Evolutionary conservation across 352 stramenopile genomes (phyloP).

Genomic region (Phytophthora sojae): DNA sequence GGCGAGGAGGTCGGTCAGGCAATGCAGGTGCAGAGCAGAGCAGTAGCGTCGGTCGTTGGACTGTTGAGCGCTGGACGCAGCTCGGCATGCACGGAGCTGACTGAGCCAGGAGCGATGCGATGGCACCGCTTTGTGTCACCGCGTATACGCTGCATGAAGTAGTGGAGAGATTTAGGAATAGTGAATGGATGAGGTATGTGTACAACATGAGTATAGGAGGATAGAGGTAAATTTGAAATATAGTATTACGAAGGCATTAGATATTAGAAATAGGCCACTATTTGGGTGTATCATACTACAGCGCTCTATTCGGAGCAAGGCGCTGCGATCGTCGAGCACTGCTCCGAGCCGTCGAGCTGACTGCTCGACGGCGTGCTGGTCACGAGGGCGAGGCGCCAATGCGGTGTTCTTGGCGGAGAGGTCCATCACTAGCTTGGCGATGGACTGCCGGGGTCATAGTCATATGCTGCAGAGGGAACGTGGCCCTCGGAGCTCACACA

Average conservation of each 20-base stretch:
- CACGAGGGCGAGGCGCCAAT: background rate
- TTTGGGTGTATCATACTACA: background rate
- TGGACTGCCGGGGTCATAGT: background rate
- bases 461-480: no score
- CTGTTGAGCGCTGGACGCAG: conserved; percentile 11
- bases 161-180: background rate
- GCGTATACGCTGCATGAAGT: background rate
- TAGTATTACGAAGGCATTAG: background rate
- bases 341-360: background rate
- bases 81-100: conserved; percentile 10
- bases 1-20: background rate
- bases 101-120: background rate
- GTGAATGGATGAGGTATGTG: background rate
- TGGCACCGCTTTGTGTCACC: background rate
- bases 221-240: background rate
- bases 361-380: background rate
- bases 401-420: background rate
- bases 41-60: conserved; percentile 4
- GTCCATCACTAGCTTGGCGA: background rate
- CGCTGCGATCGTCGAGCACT: background rate
- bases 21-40: background rate
- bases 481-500: no score
- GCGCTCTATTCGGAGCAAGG: background rate
- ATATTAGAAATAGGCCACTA: background rate
- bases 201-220: background rate